These are phyloP conservation scores for Candida hispaniensis DNA, from an alignment of 805 yeast genomes.

Conservation along the genomic window DNA sequence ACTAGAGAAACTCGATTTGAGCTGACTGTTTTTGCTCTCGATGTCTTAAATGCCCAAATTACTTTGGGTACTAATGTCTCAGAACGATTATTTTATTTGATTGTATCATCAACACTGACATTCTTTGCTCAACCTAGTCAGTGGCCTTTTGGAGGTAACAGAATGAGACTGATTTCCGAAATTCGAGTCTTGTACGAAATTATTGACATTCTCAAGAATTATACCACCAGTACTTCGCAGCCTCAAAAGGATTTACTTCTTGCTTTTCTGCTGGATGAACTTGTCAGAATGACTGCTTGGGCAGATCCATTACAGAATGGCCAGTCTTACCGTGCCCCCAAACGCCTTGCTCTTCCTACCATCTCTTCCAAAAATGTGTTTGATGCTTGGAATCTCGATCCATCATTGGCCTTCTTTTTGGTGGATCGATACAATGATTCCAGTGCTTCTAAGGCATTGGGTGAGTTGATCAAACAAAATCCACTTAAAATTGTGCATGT, in stretches of 20 bases:
- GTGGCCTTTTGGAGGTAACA: conserved; percentile 81
- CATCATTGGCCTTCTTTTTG: conserved; percentile 61
- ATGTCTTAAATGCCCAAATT: conserved; percentile 47
- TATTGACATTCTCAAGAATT: conserved; percentile 27
- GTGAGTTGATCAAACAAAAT: conserved; percentile 38
- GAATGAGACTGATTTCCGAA: conserved; percentile 60
- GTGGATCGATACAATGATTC: conserved; percentile 42
- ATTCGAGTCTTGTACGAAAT: conserved; percentile 46
- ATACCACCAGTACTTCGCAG: conserved; percentile 16
- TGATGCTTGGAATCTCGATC: conserved; percentile 55
- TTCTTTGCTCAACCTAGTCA: conserved; percentile 62
- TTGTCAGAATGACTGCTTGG: conserved; percentile 67
- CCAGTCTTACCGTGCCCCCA: conserved; percentile 12
- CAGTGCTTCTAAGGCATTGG: conserved; percentile 33
- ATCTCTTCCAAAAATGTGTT: conserved; percentile 32
- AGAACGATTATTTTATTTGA: conserved; percentile 37
- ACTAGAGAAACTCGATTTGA: conserved; percentile 69
- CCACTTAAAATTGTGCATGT: conserved; percentile 51
- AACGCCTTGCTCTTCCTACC: conserved; percentile 3
- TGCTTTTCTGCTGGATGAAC: conserved; percentile 65
- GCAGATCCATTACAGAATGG: conserved; percentile 45
- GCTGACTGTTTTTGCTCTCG: conserved; percentile 55
- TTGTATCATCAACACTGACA: conserved; percentile 56
- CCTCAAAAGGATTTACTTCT: conserved; percentile 39
- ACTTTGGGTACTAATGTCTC: conserved; percentile 40